phyloP scores from a whole-genome alignment of 106 monocot species.

The Allium fistulosum region DNA sequence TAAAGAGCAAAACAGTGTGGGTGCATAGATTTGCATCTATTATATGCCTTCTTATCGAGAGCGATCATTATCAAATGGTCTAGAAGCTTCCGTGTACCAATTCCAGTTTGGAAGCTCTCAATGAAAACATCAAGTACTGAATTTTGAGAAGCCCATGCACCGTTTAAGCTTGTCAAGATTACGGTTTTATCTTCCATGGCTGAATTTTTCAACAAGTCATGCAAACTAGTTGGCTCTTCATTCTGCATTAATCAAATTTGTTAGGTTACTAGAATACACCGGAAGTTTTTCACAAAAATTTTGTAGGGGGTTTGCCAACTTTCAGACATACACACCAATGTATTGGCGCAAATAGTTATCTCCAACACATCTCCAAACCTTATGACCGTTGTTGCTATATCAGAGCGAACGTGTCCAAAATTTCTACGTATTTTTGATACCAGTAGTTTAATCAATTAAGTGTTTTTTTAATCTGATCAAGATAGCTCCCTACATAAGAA shows the following conservation, averaged over 20 bases:
- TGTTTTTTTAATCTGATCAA: too few species aligned
- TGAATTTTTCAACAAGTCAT: constrained; percentile 28
- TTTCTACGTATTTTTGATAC: too few species aligned
- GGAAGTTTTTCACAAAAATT: too few species aligned
- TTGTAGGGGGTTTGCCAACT: too few species aligned
- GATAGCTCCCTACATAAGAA: too few species aligned
- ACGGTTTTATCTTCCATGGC: constrained; percentile 48
- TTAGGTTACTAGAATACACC: too few species aligned
- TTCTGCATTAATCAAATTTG: constrained; percentile 12
- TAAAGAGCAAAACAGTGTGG: constrained; percentile 36
- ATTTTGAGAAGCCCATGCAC: constrained; percentile 41
- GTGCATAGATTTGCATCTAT: constrained; percentile 38
- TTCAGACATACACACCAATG: too few species aligned
- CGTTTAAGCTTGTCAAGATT: constrained; percentile 51
- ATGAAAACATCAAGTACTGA: constrained; percentile 59
- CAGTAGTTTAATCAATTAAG: too few species aligned
- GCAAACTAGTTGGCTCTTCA: constrained; percentile 23
- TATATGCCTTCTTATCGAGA: constrained; percentile 41
- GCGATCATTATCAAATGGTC: constrained; percentile 51
- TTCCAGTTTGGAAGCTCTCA: constrained; percentile 41
- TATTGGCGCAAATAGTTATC: too few species aligned
- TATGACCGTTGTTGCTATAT: too few species aligned
- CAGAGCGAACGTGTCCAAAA: too few species aligned
- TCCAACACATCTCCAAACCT: too few species aligned
- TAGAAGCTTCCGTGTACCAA: constrained; percentile 29